Conservation (phyloP, 257 asterid genomes). For the Leptodermis oblonga region DNA sequence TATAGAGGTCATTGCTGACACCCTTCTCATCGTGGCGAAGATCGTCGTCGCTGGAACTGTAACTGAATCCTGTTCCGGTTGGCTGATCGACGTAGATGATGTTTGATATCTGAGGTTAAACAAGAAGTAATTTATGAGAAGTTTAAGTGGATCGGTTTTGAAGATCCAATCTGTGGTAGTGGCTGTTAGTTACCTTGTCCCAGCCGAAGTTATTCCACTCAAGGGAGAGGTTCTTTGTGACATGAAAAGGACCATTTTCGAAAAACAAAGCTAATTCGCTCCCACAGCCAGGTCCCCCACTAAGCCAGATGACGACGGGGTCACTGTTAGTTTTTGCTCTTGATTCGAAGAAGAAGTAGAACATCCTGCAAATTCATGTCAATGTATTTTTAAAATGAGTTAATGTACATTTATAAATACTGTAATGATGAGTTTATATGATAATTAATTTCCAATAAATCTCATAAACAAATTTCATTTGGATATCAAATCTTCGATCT, state of each 20-base stretch:
- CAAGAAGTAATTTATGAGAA: not conserved
- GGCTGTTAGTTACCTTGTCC: conserved; percentile 53
- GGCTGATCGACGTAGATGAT: conserved; percentile 57
- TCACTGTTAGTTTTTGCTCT: conserved; percentile 36
- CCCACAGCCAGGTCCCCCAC: conserved; percentile 93
- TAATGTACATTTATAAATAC: no score
- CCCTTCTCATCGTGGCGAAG: conserved; percentile 46
- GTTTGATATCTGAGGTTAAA: conserved; percentile 53
- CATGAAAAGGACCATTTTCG: conserved; percentile 73
- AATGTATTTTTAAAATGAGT: no score
- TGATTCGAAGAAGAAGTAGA: conserved; percentile 72
- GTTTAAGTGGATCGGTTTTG: no score
- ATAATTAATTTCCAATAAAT: no score
- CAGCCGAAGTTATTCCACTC: conserved; percentile 79
- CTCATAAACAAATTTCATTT: no score
- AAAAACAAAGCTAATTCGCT: conserved; percentile 65
- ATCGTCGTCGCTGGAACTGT: conserved; percentile 35
- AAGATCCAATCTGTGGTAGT: not conserved
- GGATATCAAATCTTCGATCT: no score
- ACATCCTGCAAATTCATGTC: conserved; percentile 53
- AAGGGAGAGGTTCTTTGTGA: conserved; percentile 45
- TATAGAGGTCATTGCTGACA: conserved; percentile 51
- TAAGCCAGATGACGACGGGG: conserved; percentile 72
- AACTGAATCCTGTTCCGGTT: conserved; percentile 64
- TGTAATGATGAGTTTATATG: no score